Percentiles rank a stretch among this genome's conserved stretches.
Conservation (phyloP, 2,329 filamentous ascomycete genomes). For the Microcera coccophila region DNA sequence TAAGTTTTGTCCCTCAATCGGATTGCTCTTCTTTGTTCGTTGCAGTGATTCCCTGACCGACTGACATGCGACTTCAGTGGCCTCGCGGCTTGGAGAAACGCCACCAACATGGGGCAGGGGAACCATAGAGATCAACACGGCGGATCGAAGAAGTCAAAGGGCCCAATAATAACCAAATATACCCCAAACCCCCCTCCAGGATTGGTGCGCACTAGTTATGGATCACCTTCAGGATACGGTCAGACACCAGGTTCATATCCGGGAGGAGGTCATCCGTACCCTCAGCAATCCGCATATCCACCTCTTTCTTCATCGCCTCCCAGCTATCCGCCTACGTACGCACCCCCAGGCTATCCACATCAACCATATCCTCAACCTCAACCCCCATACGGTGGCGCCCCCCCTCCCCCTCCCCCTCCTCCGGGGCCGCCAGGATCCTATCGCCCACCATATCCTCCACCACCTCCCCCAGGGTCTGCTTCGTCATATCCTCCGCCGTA, state of each 20-base stretch:
- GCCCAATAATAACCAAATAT: conserved; percentile 36
- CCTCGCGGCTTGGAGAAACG: conserved; percentile 35
- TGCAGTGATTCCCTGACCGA: neutral
- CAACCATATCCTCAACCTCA: conserved; percentile 3
- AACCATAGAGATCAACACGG: conserved; percentile 28
- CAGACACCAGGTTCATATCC: conserved; percentile 24
- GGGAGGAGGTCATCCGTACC: conserved; percentile 21
- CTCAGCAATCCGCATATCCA: conserved; percentile 21
- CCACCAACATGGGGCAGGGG: conserved; percentile 26
- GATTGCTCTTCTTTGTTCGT: neutral
- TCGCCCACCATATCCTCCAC: conserved; percentile 10
- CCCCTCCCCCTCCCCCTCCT: conserved; percentile 8
- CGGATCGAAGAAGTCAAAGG: conserved; percentile 32
- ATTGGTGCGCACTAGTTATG: conserved; percentile 18
- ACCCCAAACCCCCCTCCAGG: conserved; percentile 22
- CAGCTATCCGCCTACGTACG: conserved; percentile 26
- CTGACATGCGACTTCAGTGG: conserved; percentile 25
- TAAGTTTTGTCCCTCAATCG: conserved; percentile 35
- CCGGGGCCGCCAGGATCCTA: conserved; percentile 7
- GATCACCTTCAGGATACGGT: conserved; percentile 23
- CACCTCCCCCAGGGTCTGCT: conserved; percentile 9
- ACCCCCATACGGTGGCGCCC: neutral
- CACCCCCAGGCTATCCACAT: conserved; percentile 1
- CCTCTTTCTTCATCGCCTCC: conserved; percentile 20
- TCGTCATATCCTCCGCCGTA: conserved; percentile 22